Conservation (phyloP, 2,329 filamentous ascomycete genomes). For the Aspergillus brunneoviolaceus region DNA sequence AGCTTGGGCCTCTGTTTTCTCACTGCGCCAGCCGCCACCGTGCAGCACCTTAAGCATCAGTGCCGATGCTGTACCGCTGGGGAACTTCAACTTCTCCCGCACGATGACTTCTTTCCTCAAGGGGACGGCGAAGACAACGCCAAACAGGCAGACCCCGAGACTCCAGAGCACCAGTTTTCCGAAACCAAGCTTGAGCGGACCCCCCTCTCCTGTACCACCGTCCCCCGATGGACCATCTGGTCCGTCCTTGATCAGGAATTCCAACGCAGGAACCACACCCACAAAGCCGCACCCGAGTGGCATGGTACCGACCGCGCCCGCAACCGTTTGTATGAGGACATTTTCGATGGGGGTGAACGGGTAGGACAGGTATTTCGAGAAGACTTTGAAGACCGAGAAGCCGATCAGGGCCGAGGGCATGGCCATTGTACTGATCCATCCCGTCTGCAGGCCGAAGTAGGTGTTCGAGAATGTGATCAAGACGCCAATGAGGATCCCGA, state of each 20-base stretch:
- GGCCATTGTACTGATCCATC: constrained; percentile 84
- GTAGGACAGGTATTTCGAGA: constrained; percentile 69
- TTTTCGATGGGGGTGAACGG: constrained; percentile 96
- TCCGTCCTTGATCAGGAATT: constrained; percentile 74
- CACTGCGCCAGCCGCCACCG: constrained; percentile 54
- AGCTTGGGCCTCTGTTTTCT: constrained; percentile 31
- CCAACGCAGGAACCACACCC: constrained; percentile 87
- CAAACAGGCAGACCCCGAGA: constrained; percentile 90
- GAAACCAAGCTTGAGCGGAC: constrained; percentile 69
- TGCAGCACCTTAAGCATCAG: constrained; percentile 90
- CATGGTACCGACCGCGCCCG: constrained; percentile 94
- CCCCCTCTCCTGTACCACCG: constrained; percentile 69
- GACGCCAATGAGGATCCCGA: constrained; percentile 79
- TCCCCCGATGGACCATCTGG: constrained; percentile 79
- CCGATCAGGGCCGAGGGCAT: constrained; percentile 95
- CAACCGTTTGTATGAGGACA: constrained; percentile 92
- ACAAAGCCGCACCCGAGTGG: constrained; percentile 94
- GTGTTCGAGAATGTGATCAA: constrained; percentile 96
- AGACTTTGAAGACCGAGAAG: constrained; percentile 85
- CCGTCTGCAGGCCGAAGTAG: constrained; percentile 96
- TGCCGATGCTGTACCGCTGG: constrained; percentile 91
- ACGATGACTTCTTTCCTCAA: constrained; percentile 89
- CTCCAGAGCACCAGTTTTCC: constrained; percentile 87
- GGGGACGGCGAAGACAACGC: constrained; percentile 93
- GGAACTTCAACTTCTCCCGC: constrained; percentile 86